These are phyloP conservation scores for Geranium incanum DNA, from an alignment of 441 rosid genomes.

Conservation along the genomic window DNA sequence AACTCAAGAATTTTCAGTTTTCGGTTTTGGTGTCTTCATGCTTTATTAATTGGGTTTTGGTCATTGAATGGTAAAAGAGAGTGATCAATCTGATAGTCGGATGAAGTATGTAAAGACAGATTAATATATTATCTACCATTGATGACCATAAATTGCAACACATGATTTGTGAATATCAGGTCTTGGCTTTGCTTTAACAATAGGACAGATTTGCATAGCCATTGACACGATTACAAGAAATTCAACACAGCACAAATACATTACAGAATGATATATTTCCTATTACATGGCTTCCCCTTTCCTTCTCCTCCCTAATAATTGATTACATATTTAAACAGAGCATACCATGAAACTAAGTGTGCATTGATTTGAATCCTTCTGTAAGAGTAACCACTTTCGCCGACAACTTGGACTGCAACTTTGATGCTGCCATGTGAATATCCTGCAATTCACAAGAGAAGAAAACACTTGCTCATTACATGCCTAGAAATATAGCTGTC, in stretches of 20 bases:
- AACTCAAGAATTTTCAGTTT: background rate
- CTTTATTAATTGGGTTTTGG: background rate
- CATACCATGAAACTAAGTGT: conserved; percentile 28
- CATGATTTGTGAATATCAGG: background rate
- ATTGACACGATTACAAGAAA: background rate
- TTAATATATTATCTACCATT: background rate
- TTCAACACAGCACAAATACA: background rate
- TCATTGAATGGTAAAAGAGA: background rate
- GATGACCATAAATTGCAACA: background rate
- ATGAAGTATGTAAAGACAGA: background rate
- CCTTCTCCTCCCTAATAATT: conserved; percentile 7
- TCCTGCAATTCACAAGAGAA: conserved; percentile 42
- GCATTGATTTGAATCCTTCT: conserved; percentile 73
- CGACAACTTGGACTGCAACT: conserved; percentile 71
- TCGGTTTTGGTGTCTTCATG: background rate
- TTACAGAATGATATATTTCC: conserved; percentile 8
- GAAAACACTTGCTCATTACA: background rate
- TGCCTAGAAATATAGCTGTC: background rate
- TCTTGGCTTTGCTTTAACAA: background rate
- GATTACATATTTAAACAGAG: background rate
- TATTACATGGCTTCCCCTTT: conserved; percentile 10
- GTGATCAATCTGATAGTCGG: background rate
- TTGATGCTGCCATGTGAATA: conserved; percentile 57
- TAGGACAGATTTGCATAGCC: background rate
- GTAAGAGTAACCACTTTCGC: conserved; percentile 79